Percentiles rank a stretch among this genome's conserved stretches.
These are phyloP conservation scores for Pythium sp. DNA, from an alignment of 352 stramenopile species.

Conservation along the genomic window DNA sequence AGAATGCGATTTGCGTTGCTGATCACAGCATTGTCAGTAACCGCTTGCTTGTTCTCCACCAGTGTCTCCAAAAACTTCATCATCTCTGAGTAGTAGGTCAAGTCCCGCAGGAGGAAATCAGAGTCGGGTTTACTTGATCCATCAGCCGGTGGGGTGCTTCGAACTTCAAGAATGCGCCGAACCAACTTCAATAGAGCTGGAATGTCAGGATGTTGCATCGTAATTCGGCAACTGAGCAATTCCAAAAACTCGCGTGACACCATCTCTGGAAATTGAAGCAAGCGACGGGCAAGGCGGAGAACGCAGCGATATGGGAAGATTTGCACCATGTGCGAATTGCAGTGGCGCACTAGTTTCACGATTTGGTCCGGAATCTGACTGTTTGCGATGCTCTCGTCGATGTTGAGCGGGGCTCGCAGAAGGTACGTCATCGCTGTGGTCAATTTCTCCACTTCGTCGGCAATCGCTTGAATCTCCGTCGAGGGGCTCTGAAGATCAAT, in stretches of 20 bases:
- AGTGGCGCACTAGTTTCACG: slow-evolving; percentile 70
- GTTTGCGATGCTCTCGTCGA: slow-evolving; percentile 69
- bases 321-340: slow-evolving; percentile 66
- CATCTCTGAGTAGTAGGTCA: slow-evolving; percentile 68
- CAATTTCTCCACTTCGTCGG: slow-evolving; percentile 61
- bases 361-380: slow-evolving; percentile 71
- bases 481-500: slow-evolving; percentile 63
- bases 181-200: slow-evolving; percentile 67
- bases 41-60: slow-evolving; percentile 42
- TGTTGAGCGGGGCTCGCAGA: slow-evolving; percentile 52
- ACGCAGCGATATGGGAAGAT: slow-evolving; percentile 72
- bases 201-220: slow-evolving; percentile 66
- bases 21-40: slow-evolving; percentile 41
- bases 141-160: slow-evolving; percentile 29
- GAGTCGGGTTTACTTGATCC: slow-evolving; percentile 30
- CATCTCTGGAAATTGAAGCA: slow-evolving; percentile 68
- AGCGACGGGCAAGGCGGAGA: slow-evolving; percentile 52
- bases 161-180: slow-evolving; percentile 69
- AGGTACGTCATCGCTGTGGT: slow-evolving; percentile 74
- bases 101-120: slow-evolving; percentile 53
- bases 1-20: slow-evolving; percentile 77
- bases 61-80: slow-evolving; percentile 50
- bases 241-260: slow-evolving; percentile 70
- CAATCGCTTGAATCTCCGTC: slow-evolving; percentile 44
- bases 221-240: slow-evolving; percentile 69